A percentile compares a stretch with the other conserved stretches of the same genome.
phyloP scores from a whole-genome alignment of 2,329 filamentous ascomycete genomes.

The Penicillium expansum region DNA sequence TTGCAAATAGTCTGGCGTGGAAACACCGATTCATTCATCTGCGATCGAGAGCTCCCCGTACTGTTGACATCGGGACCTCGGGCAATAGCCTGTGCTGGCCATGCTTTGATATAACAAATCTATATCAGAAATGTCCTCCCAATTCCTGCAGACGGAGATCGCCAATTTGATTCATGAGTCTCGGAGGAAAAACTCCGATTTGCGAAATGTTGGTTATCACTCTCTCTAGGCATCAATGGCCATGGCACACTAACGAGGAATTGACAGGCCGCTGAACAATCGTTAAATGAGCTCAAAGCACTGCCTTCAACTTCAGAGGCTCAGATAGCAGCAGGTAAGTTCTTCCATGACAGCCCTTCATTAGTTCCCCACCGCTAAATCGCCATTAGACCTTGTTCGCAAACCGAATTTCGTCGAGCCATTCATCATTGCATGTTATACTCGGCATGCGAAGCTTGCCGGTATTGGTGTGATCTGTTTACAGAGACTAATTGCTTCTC shows the following conservation, averaged over 20 bases:
- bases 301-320: constrained; percentile 72
- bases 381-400: constrained; percentile 70
- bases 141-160: constrained; percentile 84
- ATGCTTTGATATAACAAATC: constrained; percentile 30
- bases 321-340: constrained; percentile 67
- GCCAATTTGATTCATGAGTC: constrained; percentile 91
- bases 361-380: constrained; percentile 7
- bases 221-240: constrained; percentile 9
- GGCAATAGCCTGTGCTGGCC: constrained; percentile 20
- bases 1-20: background rate
- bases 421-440: constrained; percentile 88
- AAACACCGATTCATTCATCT: background rate
- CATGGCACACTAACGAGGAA: constrained; percentile 23
- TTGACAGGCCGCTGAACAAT: constrained; percentile 81
- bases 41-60: constrained; percentile 5
- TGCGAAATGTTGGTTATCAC: constrained; percentile 60
- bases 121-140: constrained; percentile 71
- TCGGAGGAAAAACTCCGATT: constrained; percentile 87
- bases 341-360: background rate
- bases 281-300: constrained; percentile 80
- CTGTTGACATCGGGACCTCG: constrained; percentile 15
- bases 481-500: constrained; percentile 79
- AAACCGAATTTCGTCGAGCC: constrained; percentile 83
- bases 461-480: constrained; percentile 83
- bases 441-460: constrained; percentile 86